phyloP scores from a whole-genome alignment of 768 basidiomycete species.

The Collybia nuda region DNA sequence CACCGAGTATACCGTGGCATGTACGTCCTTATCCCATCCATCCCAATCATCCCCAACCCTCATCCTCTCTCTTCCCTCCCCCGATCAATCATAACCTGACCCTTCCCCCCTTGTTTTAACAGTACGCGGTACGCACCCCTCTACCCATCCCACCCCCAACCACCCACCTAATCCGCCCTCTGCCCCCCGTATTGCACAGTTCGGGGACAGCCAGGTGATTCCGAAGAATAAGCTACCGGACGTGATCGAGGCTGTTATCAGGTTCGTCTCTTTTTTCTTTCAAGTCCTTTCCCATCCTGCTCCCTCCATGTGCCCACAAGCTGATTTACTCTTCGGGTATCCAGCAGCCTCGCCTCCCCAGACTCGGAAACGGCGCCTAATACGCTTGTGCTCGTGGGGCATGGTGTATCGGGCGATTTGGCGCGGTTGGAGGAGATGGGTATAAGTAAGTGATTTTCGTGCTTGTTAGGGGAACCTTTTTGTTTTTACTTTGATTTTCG shows the following conservation, averaged over 20 bases:
- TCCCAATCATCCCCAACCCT: no score
- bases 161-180: no score
- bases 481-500: no score
- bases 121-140: no score
- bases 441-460: slow-evolving; percentile 78
- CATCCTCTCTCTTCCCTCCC: no score
- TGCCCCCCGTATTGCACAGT: no score
- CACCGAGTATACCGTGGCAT: slow-evolving; percentile 65
- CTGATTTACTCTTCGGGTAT: background rate
- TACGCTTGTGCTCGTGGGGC: slow-evolving; percentile 71
- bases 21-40: slow-evolving; percentile 39
- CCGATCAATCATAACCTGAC: no score
- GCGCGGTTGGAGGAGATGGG: slow-evolving; percentile 74
- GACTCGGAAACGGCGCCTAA: slow-evolving; percentile 75
- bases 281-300: no score
- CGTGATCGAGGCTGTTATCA: slow-evolving; percentile 72
- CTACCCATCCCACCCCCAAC: no score
- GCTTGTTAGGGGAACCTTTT: no score
- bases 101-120: no score
- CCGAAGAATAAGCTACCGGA: slow-evolving; percentile 66
- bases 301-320: no score
- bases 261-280: slow-evolving; percentile 47
- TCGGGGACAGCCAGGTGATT: slow-evolving; percentile 73
- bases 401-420: slow-evolving; percentile 54
- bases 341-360: slow-evolving; percentile 71